Evolutionary conservation across 2,329 filamentous ascomycete species (phyloP), one percentile per base, ranked within the genome.

Genomic region (Colletotrichum caudatum): DNA sequence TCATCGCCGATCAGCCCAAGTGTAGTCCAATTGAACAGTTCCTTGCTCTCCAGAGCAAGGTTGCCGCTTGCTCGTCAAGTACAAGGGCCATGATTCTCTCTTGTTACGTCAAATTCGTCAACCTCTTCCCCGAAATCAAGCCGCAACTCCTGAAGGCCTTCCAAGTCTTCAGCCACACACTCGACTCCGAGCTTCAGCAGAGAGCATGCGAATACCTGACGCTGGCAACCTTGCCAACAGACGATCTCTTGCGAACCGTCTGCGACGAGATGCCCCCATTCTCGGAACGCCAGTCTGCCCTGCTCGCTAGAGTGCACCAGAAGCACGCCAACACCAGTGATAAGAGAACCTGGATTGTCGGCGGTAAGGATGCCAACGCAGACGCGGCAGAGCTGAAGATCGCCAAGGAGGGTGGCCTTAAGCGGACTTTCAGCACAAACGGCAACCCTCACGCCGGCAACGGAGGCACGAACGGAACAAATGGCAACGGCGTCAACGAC

Each of bases 181-280:
- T 98, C 37, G 96, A 99, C 80, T 94, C 96, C 0, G 96, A 99
- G 80, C 86, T 99, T 75, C 96, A 99, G 81, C 96, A 99, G 83
- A 88, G 96, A 82, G 95, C 96, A 18, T 99, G 94, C 82, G 96
- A 99, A 80, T 99, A 98, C 80, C 86, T 98, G 71, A 91, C 93
- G 0, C 86, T 99, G 73, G 94, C 94, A 23, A 95, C 89, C 44
- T 87, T 97, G 80, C 93, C 94, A 0, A 94, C 94, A 0, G 96
- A 99, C 77, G 95, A 98, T 75, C 88, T 99, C 8, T 86, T 99
- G 16, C 90, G 96, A 63, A 98, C 96, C 0, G 91, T 99, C 7
- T 97, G 95, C 80, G 96, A 99, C 76, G 96, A 99, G 81, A 99
- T 99, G 97, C 96, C 96, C 2, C 95, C 96, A 0, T 99, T 98